A percentile compares a stretch with the other conserved stretches of the same genome.
phyloP scores from a whole-genome alignment of 805 yeast species.

The Pichia heedii region DNA sequence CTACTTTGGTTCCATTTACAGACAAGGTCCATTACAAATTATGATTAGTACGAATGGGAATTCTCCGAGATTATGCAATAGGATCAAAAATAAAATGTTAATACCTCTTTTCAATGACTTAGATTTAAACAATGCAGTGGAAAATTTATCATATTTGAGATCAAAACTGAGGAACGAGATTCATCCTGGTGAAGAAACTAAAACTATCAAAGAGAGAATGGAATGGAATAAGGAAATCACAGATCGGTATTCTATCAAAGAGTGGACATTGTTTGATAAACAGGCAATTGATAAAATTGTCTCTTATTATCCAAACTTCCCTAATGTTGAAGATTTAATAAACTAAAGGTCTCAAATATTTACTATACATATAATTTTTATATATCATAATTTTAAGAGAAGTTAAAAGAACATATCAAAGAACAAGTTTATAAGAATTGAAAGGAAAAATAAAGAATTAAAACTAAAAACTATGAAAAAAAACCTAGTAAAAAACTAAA shows the following conservation, averaged over 20 bases:
- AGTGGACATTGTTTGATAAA: conserved; percentile 45
- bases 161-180: conserved; percentile 34
- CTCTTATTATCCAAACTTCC: conserved; percentile 40
- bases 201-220: conserved; percentile 55
- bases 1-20: conserved; percentile 72
- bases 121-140: conserved; percentile 46
- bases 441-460: too few species aligned
- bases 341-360: not conserved
- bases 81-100: conserved; percentile 49
- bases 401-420: too few species aligned
- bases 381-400: too few species aligned
- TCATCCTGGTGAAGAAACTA: conserved; percentile 36
- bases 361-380: too few species aligned
- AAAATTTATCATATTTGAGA: conserved; percentile 50
- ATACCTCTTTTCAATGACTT: conserved; percentile 32
- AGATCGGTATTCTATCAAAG: conserved; percentile 46
- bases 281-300: conserved; percentile 34
- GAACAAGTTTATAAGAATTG: too few species aligned
- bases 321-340: conserved; percentile 14
- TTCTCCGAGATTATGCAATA: conserved; percentile 65
- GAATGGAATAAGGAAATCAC: conserved; percentile 60
- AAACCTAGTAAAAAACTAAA: too few species aligned
- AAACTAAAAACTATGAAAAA: too few species aligned
- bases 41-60: conserved; percentile 81
- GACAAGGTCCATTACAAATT: conserved; percentile 64